Base-by-base conservation (phyloP, 768 basidiomycete species). In the Suillus placidus region DNA sequence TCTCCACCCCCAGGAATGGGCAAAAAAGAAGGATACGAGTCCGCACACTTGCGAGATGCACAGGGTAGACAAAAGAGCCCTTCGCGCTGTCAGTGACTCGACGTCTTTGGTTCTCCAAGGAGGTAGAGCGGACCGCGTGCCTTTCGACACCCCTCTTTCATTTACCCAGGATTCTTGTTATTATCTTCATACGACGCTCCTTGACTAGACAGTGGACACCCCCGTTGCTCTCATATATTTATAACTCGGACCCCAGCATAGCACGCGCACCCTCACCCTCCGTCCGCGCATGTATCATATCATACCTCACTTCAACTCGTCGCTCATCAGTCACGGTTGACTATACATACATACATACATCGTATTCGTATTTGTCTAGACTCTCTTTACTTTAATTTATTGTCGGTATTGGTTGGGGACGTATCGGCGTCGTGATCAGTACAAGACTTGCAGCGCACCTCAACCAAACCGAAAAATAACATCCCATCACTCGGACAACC, bases 221-320 rank as follows among this genome's bases (percentile, higher is more conserved):
- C 1, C 26, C 26, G 26, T 26, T 26, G 26, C 26, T 26, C 23
- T 26, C 57, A 40, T 30, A 26, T 40, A 40, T 35, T 55, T 55
- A 55, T 55, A 40, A 26, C 38, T 26, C 38, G 37, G 18, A 40
- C 38, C 4, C 56, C 20, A 34, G 54, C 54, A 55, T 55, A 55
- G 16, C 38, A 37, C 37, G n/a, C 23, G 16, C 38, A 37, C 37
- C 14, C 23, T 26, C 14, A 26, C 38, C 10, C 26, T 37, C 23
- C 38, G 38, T 40, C 10, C 38, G 40, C 16, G 57, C 37, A 58
- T 38, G 57, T 40, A 58, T 58, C 57, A 58, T 58, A 58, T 58
- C 57, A 58, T 58, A 58, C 57, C 23, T 58, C 57, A 40, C 38
- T 26, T 40, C 32, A 34, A 55, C 20, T 55, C 20, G 34, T 34